Evolutionary conservation across 495 filamentous ascomycete genomes (phyloP).

Genomic region (Aspergillus wentii): DNA sequence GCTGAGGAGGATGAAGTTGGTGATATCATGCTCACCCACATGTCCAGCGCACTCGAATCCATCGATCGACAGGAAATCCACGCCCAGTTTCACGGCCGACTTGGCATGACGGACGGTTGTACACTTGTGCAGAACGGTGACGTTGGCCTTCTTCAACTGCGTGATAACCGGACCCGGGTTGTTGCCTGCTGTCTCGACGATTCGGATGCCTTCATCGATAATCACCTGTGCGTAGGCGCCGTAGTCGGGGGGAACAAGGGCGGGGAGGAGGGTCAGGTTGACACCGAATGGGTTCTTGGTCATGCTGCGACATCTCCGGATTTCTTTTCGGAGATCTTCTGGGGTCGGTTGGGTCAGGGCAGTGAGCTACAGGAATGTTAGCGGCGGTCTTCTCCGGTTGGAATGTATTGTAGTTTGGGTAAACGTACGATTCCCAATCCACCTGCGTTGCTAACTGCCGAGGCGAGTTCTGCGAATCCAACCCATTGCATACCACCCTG

Average conservation of each 20-base stretch:
- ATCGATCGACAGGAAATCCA: conserved; percentile 94
- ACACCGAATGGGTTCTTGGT: conserved; percentile 90
- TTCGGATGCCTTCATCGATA: conserved; percentile 87
- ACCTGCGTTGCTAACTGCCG: conserved; percentile 92
- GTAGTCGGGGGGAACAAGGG: conserved; percentile 87
- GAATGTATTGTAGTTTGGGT: neutral
- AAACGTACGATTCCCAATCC: conserved; percentile 72
- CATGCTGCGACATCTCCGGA: conserved; percentile 77
- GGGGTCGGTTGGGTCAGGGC: conserved; percentile 93
- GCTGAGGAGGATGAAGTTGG: conserved; percentile 91
- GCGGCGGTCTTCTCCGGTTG: neutral
- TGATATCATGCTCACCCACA: conserved; percentile 94
- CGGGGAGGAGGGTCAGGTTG: conserved; percentile 91
- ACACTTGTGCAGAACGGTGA: conserved; percentile 91
- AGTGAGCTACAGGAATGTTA: conserved; percentile 50
- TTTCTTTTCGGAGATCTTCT: conserved; percentile 90
- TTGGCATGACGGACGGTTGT: conserved; percentile 93
- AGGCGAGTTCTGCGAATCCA: conserved; percentile 86
- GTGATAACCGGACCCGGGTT: conserved; percentile 86
- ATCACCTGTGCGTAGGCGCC: conserved; percentile 85
- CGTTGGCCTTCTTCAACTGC: conserved; percentile 75
- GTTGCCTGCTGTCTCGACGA: conserved; percentile 97
- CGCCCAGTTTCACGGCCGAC: conserved; percentile 87
- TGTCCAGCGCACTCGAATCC: conserved; percentile 97
- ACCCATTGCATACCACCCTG: conserved; percentile 97